Conservation (phyloP, 2,329 filamentous ascomycete genomes). For the Geoglossum cookeanum region DNA sequence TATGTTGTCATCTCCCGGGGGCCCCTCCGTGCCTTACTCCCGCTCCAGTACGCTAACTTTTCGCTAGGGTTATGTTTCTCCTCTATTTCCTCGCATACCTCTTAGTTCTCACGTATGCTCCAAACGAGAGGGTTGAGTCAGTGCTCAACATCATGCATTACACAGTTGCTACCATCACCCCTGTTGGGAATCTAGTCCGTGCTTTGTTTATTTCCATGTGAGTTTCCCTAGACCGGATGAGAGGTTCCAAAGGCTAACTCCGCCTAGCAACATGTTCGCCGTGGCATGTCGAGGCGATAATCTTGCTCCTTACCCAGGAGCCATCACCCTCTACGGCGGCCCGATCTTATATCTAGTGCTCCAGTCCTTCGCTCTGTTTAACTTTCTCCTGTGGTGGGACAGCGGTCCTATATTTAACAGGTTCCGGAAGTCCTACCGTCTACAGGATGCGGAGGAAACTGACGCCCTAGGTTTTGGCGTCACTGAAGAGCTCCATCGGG, state of each 20-base stretch:
- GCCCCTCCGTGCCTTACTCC: constrained; percentile 8
- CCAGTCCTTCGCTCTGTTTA: constrained; percentile 53
- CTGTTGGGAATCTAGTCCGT: constrained; percentile 56
- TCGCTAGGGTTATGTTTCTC: constrained; percentile 39
- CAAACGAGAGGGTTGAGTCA: constrained; percentile 46
- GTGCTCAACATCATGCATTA: constrained; percentile 55
- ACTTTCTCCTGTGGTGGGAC: constrained; percentile 60
- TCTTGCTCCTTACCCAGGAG: constrained; percentile 49
- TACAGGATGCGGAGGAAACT: constrained; percentile 23
- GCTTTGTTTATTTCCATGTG: constrained; percentile 51
- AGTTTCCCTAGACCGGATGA: neutral
- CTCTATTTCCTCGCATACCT: constrained; percentile 55
- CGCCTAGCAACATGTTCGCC: constrained; percentile 49
- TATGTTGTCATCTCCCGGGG: constrained; percentile 12
- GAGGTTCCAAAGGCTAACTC: neutral
- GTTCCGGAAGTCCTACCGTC: constrained; percentile 24
- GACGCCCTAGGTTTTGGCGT: constrained; percentile 35
- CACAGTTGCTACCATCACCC: constrained; percentile 52
- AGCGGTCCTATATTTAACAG: constrained; percentile 46
- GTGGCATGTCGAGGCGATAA: constrained; percentile 47
- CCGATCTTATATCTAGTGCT: constrained; percentile 67
- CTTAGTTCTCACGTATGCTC: constrained; percentile 53
- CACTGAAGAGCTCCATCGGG: constrained; percentile 41
- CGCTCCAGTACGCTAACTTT: neutral
- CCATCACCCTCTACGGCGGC: constrained; percentile 57